Conservation (phyloP, 2,329 filamentous ascomycete genomes). For the Fusarium devonianum region DNA sequence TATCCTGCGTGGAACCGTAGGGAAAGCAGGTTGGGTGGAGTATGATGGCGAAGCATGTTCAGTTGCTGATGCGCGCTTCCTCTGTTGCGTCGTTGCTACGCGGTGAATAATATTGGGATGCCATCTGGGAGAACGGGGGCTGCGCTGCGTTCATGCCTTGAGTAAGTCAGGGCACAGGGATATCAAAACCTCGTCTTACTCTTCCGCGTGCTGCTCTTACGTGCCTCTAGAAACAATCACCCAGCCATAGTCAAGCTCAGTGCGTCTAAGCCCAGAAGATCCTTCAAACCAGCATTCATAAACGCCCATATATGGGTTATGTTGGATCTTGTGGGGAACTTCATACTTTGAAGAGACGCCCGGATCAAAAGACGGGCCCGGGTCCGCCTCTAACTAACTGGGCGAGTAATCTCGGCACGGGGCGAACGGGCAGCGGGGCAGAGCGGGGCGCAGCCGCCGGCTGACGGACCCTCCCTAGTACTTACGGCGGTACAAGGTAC, state of each 20-base stretch:
- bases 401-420: constrained; percentile 22
- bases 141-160: constrained; percentile 8
- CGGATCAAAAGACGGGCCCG: neutral
- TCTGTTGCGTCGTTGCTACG: constrained; percentile 6
- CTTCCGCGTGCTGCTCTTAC: too few relatives aligned
- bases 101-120: neutral
- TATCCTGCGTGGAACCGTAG: constrained; percentile 1
- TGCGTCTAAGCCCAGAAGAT: too few relatives aligned
- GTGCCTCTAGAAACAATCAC: too few relatives aligned
- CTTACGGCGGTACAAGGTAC: too few relatives aligned
- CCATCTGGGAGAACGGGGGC: constrained; percentile 15
- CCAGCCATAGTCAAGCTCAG: too few relatives aligned
- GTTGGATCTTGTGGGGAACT: too few relatives aligned
- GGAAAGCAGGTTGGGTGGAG: neutral
- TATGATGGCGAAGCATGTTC: constrained; percentile 8
- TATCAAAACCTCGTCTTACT: too few relatives aligned
- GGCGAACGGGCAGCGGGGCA: constrained; percentile 13
- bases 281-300: too few relatives aligned
- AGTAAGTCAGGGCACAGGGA: too few relatives aligned
- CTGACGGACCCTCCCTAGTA: constrained; percentile 8
- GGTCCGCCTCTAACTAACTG: too few relatives aligned
- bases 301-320: too few relatives aligned
- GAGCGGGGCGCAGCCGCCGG: constrained; percentile 26
- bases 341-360: too few relatives aligned
- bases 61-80: constrained; percentile 19